Evolutionary conservation across 805 yeast genomes (phyloP), one percentile per base, ranked within the genome.

Genomic region (Candida nitratophila): DNA sequence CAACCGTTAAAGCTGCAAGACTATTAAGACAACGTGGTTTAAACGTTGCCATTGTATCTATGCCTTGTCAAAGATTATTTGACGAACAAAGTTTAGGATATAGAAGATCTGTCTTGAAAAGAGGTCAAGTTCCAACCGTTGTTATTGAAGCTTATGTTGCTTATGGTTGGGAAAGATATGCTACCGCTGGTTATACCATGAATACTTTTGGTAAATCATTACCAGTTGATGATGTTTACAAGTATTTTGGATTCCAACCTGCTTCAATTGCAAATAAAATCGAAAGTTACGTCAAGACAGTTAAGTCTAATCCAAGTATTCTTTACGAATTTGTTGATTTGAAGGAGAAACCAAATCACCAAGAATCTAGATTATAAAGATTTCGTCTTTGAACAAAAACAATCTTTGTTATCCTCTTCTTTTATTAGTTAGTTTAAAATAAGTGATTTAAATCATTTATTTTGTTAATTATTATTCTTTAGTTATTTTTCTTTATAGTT

Each of bases 191-290:
- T 68, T 87, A 91, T 60, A 96, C 96, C 70, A 75, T 93, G 63
- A 81, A 88, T 79, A 81, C 87, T 73, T 93, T 93, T 65, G 99
- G 99, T 78, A 93, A 90, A 50, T 89, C 97, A 47, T 98, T 96
- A 66, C 85, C 86, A 66, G 93, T 83, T 63, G 69, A 71, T 46
- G 87, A 85, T 51, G 77, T 91, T 50, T 93, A 81, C 83, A 79
- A 86, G 69, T 72, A 62, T 73, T 86, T 91, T 57, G 96, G 78
- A 53, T 93, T 93, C 76, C 88, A 95, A 44, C 84, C 93, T 50
- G 96, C 87, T 65, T 96, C 96, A 53, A 75, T 93, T 66, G 91
- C 95, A 58, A 73, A 77, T 59, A 87, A 90, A 70, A 97, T 89
- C 52, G 70, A 72, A 55, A 81, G 82, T 73, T 82, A 90, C 50